Conservation (phyloP, 768 basidiomycete genomes). For the Rhizopogon vinicolor region DNA sequence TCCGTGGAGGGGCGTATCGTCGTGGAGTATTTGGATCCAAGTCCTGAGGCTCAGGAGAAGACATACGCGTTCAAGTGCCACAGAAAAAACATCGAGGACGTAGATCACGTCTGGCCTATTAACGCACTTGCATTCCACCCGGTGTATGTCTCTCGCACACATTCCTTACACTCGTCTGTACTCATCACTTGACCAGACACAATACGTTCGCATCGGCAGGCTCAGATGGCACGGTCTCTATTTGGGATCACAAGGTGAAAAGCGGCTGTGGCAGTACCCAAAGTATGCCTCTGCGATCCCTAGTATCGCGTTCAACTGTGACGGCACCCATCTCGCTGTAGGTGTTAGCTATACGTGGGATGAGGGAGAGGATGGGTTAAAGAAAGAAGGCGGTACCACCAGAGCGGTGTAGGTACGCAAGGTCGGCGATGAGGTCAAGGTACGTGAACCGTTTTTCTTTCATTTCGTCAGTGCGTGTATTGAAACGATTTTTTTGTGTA, state of each 20-base stretch:
- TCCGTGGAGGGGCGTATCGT: constrained; percentile 96
- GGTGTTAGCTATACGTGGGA: constrained; percentile 90
- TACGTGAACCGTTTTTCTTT: constrained; percentile 24
- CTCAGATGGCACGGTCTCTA: constrained; percentile 88
- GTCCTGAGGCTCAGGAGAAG: constrained; percentile 69
- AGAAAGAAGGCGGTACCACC: constrained; percentile 52
- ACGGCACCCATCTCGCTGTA: constrained; percentile 79
- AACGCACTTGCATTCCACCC: constrained; percentile 96
- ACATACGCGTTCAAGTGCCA: constrained; percentile 94
- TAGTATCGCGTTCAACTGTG: constrained; percentile 75
- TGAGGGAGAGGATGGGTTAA: constrained; percentile 70
- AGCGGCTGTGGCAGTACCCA: constrained; percentile 86
- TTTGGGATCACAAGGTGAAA: constrained; percentile 98
- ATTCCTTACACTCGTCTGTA: background rate
- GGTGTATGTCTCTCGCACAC: constrained; percentile 39
- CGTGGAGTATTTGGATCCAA: constrained; percentile 93
- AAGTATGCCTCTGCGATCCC: constrained; percentile 74
- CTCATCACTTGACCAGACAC: constrained; percentile 40
- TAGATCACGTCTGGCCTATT: constrained; percentile 96
- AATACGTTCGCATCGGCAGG: constrained; percentile 96
- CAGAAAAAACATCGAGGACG: constrained; percentile 81
- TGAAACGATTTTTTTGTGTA: too few species aligned
- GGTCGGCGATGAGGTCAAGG: constrained; percentile 78
- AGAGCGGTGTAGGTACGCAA: constrained; percentile 51
- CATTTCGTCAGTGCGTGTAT: background rate